Evolutionary conservation across 116 monocot genomes (phyloP).

Genomic region (Dioscorea cayenensis): DNA sequence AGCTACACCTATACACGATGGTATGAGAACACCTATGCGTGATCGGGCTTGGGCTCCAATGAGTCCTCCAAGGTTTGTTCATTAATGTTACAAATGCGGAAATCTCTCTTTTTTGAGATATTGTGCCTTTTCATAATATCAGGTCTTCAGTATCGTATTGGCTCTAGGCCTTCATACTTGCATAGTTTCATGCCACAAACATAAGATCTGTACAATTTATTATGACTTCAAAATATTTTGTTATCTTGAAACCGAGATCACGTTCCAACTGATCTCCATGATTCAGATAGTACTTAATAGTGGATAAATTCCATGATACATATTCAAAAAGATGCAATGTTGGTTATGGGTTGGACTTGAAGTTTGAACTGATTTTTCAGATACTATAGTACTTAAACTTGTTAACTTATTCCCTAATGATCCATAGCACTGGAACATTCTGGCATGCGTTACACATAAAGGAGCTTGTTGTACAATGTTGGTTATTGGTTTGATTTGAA

Average conservation of each 20-base stretch:
- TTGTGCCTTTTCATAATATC: neutral
- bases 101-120: neutral
- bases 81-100: neutral
- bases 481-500: too few relatives aligned
- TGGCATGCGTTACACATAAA: too few relatives aligned
- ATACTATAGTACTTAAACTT: too few relatives aligned
- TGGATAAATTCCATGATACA: neutral
- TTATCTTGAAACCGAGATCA: neutral
- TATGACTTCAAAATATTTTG: neutral
- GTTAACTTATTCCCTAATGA: too few relatives aligned
- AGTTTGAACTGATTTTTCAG: too few relatives aligned
- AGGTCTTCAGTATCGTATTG: neutral
- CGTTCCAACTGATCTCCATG: neutral
- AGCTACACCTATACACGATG: slow-evolving; percentile 99
- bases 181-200: neutral
- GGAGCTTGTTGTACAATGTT: too few relatives aligned
- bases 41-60: slow-evolving; percentile 93
- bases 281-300: neutral
- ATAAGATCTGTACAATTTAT: neutral
- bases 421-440: too few relatives aligned
- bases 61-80: slow-evolving; percentile 84
- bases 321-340: neutral
- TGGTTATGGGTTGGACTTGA: too few relatives aligned
- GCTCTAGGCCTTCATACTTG: neutral
- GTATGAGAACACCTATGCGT: slow-evolving; percentile 96